Percentiles rank a stretch among this genome's conserved stretches.
Evolutionary conservation across 1,139 yeast species (phyloP).

Genomic region (Tardiomyces blankii): DNA sequence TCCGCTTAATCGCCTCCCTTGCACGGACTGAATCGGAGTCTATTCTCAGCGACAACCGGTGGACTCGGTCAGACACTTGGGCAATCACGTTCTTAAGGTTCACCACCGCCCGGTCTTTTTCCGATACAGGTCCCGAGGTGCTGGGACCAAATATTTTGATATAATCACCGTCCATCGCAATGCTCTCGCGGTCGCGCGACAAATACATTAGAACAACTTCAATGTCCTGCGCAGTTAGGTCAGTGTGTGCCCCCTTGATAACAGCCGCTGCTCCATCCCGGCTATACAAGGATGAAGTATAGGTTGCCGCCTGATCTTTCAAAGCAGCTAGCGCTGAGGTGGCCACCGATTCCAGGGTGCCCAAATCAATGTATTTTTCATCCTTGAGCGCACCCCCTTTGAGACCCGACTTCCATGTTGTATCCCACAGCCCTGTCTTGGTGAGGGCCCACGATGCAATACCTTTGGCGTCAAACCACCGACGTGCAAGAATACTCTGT

Average conservation of each 20-base stretch:
- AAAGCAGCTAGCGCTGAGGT: conserved; percentile 7
- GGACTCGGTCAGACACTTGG: conserved; percentile 17
- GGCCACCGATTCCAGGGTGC: conserved; percentile 13
- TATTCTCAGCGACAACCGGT: conserved; percentile 15
- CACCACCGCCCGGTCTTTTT: conserved; percentile 23
- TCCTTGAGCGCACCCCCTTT: conserved; percentile 13
- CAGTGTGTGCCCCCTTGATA: background rate
- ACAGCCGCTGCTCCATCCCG: background rate
- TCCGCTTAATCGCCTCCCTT: conserved; percentile 13
- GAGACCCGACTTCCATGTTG: conserved; percentile 14
- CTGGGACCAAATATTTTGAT: background rate
- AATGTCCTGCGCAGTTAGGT: background rate
- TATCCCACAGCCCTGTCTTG: conserved; percentile 12
- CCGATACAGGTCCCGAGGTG: conserved; percentile 12
- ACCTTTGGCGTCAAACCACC: conserved; percentile 3
- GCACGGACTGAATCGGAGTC: conserved; percentile 15
- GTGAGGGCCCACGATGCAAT: conserved; percentile 15
- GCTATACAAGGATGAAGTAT: background rate
- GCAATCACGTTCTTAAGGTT: conserved; percentile 17
- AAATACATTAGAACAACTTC: conserved; percentile 9
- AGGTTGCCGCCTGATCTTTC: background rate
- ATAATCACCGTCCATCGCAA: conserved; percentile 7
- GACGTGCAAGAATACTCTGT: conserved; percentile 7
- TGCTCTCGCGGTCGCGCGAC: conserved; percentile 15
- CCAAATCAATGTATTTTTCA: conserved; percentile 18